phyloP scores from a whole-genome alignment of 1,139 yeast genomes.

The Kodamaea alishanica region DNA sequence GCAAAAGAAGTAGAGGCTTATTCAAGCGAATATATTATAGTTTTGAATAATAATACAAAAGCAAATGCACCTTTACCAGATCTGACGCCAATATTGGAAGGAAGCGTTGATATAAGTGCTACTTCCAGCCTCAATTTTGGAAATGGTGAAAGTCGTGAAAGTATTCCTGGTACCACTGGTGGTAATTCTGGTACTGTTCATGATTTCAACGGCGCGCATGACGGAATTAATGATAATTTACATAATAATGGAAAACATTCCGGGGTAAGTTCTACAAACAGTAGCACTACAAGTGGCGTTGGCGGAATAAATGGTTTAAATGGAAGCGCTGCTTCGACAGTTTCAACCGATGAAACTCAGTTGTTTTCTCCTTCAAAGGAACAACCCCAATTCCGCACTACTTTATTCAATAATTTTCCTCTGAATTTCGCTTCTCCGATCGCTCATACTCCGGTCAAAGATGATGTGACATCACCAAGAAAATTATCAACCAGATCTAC shows the following conservation, averaged over 20 bases:
- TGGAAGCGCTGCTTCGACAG: slow-evolving; percentile 8
- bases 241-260: no score
- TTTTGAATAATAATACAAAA: slow-evolving; percentile 41
- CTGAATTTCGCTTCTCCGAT: slow-evolving; percentile 13
- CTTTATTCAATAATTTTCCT: slow-evolving; percentile 15
- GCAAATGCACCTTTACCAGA: slow-evolving; percentile 44
- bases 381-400: slow-evolving; percentile 23
- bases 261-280: not conserved
- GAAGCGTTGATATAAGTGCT: no score
- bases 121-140: not conserved
- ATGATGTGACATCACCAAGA: slow-evolving; percentile 2
- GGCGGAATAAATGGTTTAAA: slow-evolving; percentile 1
- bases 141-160: no score
- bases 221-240: no score
- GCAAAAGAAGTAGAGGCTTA: slow-evolving; percentile 15
- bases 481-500: slow-evolving; percentile 1
- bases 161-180: no score
- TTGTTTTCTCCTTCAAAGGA: slow-evolving; percentile 18
- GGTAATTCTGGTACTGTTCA: no score
- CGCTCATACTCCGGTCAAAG: not conserved
- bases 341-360: slow-evolving; percentile 10
- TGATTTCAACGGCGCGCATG: no score
- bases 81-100: no score
- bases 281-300: not conserved
- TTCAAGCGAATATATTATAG: slow-evolving; percentile 38